These are phyloP conservation scores for Claviceps paspali DNA, from an alignment of 2,329 filamentous ascomycete genomes.

Conservation along the genomic window DNA sequence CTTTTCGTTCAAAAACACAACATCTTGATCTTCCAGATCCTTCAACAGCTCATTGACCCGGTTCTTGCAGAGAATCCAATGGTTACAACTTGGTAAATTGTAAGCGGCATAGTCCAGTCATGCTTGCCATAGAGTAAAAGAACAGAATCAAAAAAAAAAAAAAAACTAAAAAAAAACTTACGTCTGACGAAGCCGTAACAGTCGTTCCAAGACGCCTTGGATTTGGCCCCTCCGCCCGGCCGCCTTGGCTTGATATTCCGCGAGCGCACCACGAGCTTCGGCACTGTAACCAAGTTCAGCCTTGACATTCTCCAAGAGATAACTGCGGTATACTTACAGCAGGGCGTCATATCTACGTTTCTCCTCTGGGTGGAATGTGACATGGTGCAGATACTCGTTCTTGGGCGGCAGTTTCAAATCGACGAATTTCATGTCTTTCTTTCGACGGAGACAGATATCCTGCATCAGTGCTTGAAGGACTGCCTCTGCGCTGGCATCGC, in stretches of 20 bases:
- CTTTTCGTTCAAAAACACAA: slow-evolving; percentile 55
- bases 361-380: slow-evolving; percentile 60
- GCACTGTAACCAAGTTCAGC: slow-evolving; percentile 26
- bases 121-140: no score
- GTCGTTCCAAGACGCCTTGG: slow-evolving; percentile 61
- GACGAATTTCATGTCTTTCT: slow-evolving; percentile 80
- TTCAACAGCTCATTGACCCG: slow-evolving; percentile 59
- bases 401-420: slow-evolving; percentile 66
- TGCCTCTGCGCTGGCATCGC: slow-evolving; percentile 40
- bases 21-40: slow-evolving; percentile 49
- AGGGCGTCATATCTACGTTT: slow-evolving; percentile 63
- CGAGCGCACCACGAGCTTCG: slow-evolving; percentile 59
- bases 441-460: slow-evolving; percentile 65
- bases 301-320: background rate
- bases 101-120: background rate
- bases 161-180: slow-evolving; percentile 15
- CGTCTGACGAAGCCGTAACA: slow-evolving; percentile 69
- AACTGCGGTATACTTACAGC: slow-evolving; percentile 28
- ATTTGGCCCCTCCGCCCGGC: slow-evolving; percentile 41
- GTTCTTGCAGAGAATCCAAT: slow-evolving; percentile 69
- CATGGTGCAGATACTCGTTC: slow-evolving; percentile 60
- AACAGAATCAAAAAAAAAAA: no score
- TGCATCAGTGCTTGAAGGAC: slow-evolving; percentile 64
- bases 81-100: slow-evolving; percentile 47
- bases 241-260: slow-evolving; percentile 37